These are phyloP conservation scores for Nakazawaea sp. DNA, from an alignment of 805 yeast genomes.

Conservation along the genomic window DNA sequence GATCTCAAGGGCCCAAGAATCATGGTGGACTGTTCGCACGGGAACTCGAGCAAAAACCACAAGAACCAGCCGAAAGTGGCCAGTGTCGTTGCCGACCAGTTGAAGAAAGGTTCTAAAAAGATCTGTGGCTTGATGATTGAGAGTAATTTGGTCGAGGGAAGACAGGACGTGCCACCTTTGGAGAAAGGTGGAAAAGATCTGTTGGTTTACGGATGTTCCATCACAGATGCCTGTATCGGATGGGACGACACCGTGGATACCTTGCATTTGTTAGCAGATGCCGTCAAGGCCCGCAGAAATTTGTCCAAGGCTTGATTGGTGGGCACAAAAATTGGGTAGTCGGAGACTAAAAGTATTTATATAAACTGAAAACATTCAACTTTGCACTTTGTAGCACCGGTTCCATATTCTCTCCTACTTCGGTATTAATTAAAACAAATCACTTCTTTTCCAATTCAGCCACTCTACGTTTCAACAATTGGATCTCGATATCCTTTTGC, in stretches of 20 bases:
- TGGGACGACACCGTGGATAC: slow-evolving; percentile 81
- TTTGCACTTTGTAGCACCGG: too few species aligned
- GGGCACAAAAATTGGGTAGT: too few species aligned
- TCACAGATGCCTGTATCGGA: slow-evolving; percentile 96
- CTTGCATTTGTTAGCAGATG: slow-evolving; percentile 63
- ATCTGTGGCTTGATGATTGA: slow-evolving; percentile 97
- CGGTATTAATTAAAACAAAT: too few species aligned
- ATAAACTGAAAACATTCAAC: too few species aligned
- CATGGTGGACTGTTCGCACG: slow-evolving; percentile 98
- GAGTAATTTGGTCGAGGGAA: slow-evolving; percentile 85
- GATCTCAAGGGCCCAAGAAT: slow-evolving; percentile 49
- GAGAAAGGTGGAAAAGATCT: slow-evolving; percentile 62
- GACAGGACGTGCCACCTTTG: slow-evolving; percentile 78
- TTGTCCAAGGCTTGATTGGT: neutral
- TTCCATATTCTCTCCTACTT: too few species aligned
- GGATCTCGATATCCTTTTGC: slow-evolving; percentile 63
- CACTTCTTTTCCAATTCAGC: slow-evolving; percentile 40
- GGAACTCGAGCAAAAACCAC: slow-evolving; percentile 87
- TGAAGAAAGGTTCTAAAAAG: slow-evolving; percentile 62
- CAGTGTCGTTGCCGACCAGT: slow-evolving; percentile 68
- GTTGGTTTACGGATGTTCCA: slow-evolving; percentile 86
- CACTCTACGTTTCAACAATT: slow-evolving; percentile 47
- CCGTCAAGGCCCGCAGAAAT: slow-evolving; percentile 75
- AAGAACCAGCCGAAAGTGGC: slow-evolving; percentile 91
- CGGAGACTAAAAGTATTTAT: too few species aligned